phyloP scores from a whole-genome alignment of 1,139 yeast genomes.

The Geotrichum candidum region DNA sequence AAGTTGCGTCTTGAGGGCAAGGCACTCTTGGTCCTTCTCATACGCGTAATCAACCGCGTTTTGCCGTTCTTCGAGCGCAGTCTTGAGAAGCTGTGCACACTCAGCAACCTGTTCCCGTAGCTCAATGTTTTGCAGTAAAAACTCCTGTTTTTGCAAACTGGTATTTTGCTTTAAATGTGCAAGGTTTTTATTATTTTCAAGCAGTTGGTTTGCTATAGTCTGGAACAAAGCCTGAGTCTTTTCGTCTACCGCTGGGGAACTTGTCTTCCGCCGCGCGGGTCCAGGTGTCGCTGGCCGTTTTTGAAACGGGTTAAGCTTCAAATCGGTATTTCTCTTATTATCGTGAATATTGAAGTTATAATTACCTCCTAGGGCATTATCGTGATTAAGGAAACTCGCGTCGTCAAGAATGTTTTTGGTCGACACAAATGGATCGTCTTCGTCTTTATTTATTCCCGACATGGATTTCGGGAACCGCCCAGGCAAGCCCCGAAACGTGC shows the following conservation, averaged over 20 bases:
- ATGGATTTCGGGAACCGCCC: constrained; percentile 12
- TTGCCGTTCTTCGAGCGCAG: constrained; percentile 12
- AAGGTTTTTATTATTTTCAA: constrained; percentile 12
- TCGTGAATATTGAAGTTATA: neutral
- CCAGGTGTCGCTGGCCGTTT: neutral
- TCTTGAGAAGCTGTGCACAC: constrained; percentile 7
- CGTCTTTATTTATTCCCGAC: neutral
- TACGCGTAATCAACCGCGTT: constrained; percentile 13
- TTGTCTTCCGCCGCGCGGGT: neutral
- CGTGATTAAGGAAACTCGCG: neutral
- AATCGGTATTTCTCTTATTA: neutral
- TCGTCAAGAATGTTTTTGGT: neutral
- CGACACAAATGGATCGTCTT: neutral
- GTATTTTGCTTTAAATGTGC: constrained; percentile 2
- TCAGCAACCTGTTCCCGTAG: constrained; percentile 12
- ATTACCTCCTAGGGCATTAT: neutral
- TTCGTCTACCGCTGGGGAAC: neutral
- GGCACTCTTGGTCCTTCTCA: constrained; percentile 11
- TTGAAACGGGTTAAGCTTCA: neutral
- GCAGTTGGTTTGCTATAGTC: constrained; percentile 2
- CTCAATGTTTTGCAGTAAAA: neutral
- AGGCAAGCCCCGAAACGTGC: constrained; percentile 13
- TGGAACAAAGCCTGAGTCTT: neutral
- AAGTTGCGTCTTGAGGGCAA: constrained; percentile 1
- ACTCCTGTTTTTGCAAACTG: neutral